Evolutionary conservation across 257 asterid species (phyloP).

Genomic region (Solanum neorickii): DNA sequence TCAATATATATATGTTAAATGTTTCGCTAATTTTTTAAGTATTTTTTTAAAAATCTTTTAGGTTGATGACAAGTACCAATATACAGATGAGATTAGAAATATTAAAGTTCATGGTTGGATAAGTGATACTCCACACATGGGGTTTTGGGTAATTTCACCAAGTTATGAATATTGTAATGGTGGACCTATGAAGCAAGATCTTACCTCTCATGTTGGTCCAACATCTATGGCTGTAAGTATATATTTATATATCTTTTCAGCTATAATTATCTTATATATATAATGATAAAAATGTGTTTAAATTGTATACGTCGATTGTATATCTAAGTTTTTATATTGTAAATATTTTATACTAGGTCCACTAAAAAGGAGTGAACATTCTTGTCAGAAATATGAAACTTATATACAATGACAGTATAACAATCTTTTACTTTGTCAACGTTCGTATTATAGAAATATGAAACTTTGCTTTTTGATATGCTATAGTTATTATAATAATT

Average conservation of each 20-base stretch:
- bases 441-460: not conserved
- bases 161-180: constrained; percentile 57
- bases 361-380: too few relatives aligned
- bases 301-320: not conserved
- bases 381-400: not conserved
- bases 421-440: not conserved
- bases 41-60: not conserved
- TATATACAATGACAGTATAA: not conserved
- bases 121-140: constrained; percentile 18
- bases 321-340: not conserved
- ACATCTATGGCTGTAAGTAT: constrained; percentile 40
- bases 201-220: constrained; percentile 53
- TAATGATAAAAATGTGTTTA: too few relatives aligned
- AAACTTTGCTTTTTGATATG: too few relatives aligned
- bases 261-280: not conserved
- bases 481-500: too few relatives aligned
- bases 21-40: not conserved
- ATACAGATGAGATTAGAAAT: constrained; percentile 43
- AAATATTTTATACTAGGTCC: not conserved
- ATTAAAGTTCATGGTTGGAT: constrained; percentile 65
- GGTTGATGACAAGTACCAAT: constrained; percentile 74
- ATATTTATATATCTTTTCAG: not conserved
- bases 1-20: not conserved
- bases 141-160: constrained; percentile 65
- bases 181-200: constrained; percentile 51